These are phyloP conservation scores for Fusarium brachygibbosum DNA, from an alignment of 2,329 filamentous ascomycete species.

Conservation along the genomic window DNA sequence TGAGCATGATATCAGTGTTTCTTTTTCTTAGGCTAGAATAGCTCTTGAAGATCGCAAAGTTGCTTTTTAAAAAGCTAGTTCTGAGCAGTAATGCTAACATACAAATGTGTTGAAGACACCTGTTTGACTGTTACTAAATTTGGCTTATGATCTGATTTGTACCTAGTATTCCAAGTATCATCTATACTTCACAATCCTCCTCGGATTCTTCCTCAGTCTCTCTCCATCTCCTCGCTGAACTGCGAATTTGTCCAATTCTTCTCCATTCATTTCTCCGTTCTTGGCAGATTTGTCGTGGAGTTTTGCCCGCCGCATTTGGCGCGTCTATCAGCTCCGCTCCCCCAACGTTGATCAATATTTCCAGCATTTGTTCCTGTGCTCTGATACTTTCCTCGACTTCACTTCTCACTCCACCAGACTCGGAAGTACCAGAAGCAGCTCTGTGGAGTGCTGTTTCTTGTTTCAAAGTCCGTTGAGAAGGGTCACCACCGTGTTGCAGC, in stretches of 20 bases:
- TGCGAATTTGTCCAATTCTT: background rate
- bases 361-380: background rate
- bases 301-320: background rate
- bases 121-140: no score
- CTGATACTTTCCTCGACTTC: background rate
- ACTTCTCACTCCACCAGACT: background rate
- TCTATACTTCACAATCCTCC: background rate
- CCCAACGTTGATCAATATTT: background rate
- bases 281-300: background rate
- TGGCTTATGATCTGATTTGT: no score
- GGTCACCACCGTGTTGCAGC: background rate
- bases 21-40: no score
- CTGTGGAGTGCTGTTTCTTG: background rate
- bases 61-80: no score
- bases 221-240: background rate
- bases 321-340: background rate
- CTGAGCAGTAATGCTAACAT: no score
- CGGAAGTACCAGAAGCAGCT: background rate
- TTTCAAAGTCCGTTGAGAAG: background rate
- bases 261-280: background rate
- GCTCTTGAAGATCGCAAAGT: no score
- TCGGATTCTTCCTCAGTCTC: background rate
- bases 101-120: no score
- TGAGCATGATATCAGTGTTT: no score
- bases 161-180: background rate